A percentile compares a stretch with the other conserved stretches of the same genome.
Evolutionary conservation across 73 alveolate genomes (phyloP).

Genomic region (Paramecium sonneborni): DNA sequence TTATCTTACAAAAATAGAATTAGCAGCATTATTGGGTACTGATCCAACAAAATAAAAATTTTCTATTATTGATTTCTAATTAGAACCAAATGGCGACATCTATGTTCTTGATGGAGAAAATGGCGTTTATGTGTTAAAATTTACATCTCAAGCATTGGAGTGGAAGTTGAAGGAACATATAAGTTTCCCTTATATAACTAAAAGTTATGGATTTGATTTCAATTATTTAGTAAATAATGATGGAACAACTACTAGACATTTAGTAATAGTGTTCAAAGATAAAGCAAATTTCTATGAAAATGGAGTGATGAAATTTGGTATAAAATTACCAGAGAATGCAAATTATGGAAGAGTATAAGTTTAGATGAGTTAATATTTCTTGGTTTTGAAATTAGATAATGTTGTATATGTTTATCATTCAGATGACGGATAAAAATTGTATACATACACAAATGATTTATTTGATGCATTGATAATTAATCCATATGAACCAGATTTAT

Average conservation of each 20-base stretch:
- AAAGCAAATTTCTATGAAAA: background rate
- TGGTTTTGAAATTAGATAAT: background rate
- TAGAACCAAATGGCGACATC: conserved; percentile 42
- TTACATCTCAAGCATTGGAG: background rate
- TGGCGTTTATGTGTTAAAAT: conserved; percentile 13
- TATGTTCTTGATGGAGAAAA: background rate
- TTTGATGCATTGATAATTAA: background rate
- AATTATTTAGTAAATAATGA: background rate
- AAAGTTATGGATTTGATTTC: conserved; percentile 4
- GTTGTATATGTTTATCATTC: background rate
- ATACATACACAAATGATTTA: background rate
- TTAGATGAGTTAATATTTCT: background rate
- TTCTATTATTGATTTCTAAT: background rate
- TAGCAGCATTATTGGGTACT: background rate
- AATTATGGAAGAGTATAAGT: background rate
- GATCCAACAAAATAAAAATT: background rate
- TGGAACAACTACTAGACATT: background rate
- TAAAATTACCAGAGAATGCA: background rate
- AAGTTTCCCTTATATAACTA: background rate
- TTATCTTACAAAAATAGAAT: background rate
- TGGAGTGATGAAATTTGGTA: background rate
- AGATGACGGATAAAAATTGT: background rate
- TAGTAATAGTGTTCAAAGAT: background rate
- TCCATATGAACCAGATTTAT: conserved; percentile 53
- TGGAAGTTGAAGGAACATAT: background rate